These are phyloP conservation scores for Alternaria ventricosa DNA, from an alignment of 2,329 filamentous ascomycete genomes.

Conservation along the genomic window DNA sequence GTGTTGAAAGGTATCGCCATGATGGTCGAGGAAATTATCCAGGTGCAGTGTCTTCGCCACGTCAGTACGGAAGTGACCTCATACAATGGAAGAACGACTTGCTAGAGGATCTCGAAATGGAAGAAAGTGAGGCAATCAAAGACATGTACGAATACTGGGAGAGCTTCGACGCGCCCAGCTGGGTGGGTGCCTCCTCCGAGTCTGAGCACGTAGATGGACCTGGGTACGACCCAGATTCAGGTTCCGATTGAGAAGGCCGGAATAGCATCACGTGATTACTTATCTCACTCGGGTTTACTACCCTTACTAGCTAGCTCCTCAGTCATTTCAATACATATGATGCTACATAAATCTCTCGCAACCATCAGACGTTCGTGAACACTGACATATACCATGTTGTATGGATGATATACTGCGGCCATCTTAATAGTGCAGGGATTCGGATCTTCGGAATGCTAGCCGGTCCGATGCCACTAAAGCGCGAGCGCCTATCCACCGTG, in stretches of 20 bases:
- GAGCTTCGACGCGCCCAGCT: not conserved
- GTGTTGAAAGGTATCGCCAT: not conserved
- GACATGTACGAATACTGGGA: not conserved
- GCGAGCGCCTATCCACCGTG: not conserved
- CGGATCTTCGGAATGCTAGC: not conserved
- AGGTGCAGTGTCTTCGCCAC: not conserved
- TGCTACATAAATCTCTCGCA: not conserved
- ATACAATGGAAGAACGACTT: not conserved
- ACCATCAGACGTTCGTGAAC: not conserved
- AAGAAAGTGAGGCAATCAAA: not conserved
- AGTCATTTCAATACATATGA: not conserved
- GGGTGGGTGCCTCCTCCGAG: not conserved
- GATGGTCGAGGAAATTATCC: not conserved
- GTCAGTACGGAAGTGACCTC: not conserved
- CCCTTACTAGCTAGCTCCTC: not conserved
- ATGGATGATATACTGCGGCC: not conserved
- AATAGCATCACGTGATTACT: not conserved
- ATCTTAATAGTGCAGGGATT: not conserved
- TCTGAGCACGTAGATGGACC: not conserved
- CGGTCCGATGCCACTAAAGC: not conserved
- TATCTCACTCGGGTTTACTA: not conserved
- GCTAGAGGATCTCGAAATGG: not conserved
- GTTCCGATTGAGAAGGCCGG: not conserved
- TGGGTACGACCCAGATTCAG: not conserved
- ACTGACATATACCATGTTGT: not conserved